Evolutionary conservation across 805 yeast genomes (phyloP).

Genomic region (Spathaspora passalidarum): DNA sequence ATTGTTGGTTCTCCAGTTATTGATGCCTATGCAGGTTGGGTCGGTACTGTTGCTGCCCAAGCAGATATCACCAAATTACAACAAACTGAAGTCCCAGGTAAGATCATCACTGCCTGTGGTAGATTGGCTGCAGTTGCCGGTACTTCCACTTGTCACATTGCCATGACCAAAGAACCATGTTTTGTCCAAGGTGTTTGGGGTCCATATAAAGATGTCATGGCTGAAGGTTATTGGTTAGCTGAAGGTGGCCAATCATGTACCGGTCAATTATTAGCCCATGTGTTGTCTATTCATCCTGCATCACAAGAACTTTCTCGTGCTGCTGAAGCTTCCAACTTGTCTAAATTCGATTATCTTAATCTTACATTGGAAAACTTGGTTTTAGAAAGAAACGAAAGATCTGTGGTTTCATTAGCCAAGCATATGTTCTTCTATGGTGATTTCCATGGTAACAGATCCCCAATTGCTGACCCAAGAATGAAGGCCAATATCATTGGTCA

Average conservation of each 20-base stretch:
- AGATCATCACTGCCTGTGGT: slow-evolving; percentile 64
- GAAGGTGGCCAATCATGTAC: slow-evolving; percentile 99
- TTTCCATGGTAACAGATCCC: slow-evolving; percentile 93
- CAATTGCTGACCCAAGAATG: slow-evolving; percentile 95
- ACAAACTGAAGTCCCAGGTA: slow-evolving; percentile 42
- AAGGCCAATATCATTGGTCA: slow-evolving; percentile 89
- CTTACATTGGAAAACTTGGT: slow-evolving; percentile 66
- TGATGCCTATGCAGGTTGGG: slow-evolving; percentile 98
- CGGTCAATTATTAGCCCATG: slow-evolving; percentile 89
- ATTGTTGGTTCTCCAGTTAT: slow-evolving; percentile 94
- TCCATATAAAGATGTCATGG: slow-evolving; percentile 90
- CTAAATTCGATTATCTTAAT: slow-evolving; percentile 83
- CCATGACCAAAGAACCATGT: slow-evolving; percentile 76
- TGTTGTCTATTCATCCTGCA: slow-evolving; percentile 86
- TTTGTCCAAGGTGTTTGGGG: slow-evolving; percentile 99
- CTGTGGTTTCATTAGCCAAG: slow-evolving; percentile 78
- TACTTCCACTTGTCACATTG: slow-evolving; percentile 95
- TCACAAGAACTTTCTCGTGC: slow-evolving; percentile 63
- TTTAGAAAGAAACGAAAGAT: slow-evolving; percentile 53
- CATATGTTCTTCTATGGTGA: slow-evolving; percentile 94
- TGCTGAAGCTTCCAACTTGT: slow-evolving; percentile 65
- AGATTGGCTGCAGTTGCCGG: slow-evolving; percentile 98
- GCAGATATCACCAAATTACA: slow-evolving; percentile 59
- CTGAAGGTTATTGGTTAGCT: slow-evolving; percentile 90
- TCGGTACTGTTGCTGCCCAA: slow-evolving; percentile 94